Evolutionary conservation across 768 basidiomycete species (phyloP).

Genomic region (Podaxis rugospora): DNA sequence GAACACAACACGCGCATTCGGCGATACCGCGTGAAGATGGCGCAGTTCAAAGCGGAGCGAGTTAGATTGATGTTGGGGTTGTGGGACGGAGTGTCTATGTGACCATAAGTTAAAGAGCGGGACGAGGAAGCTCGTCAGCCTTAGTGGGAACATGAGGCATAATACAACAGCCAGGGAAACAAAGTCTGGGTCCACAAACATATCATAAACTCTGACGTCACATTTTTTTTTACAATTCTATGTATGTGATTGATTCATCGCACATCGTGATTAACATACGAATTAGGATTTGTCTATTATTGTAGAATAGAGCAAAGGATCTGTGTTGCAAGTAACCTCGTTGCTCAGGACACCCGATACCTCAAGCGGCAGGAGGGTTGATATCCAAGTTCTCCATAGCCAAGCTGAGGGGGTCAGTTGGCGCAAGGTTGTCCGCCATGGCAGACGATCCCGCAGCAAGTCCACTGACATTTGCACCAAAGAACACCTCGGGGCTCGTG

Average conservation of each 20-base stretch:
- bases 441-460: conserved; percentile 27
- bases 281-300: background rate
- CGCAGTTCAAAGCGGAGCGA: conserved; percentile 51
- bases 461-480: conserved; percentile 44
- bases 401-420: conserved; percentile 55
- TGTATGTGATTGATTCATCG: background rate
- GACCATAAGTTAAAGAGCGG: conserved; percentile 28
- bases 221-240: background rate
- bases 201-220: conserved; percentile 6
- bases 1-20: conserved; percentile 48
- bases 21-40: conserved; percentile 55
- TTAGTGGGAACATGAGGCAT: conserved; percentile 47
- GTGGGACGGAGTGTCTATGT: conserved; percentile 9
- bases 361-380: conserved; percentile 10
- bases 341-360: background rate
- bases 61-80: conserved; percentile 6
- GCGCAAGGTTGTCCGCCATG: conserved; percentile 31
- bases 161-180: conserved; percentile 14
- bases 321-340: background rate
- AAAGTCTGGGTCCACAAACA: background rate
- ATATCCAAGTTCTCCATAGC: conserved; percentile 57
- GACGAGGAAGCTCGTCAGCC: conserved; percentile 45
- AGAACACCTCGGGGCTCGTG: conserved; percentile 90
- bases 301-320: background rate
- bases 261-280: background rate